A percentile compares a stretch with the other conserved stretches of the same genome.
phyloP scores from a whole-genome alignment of 1,139 yeast genomes.

The Protomyces inouyei region DNA sequence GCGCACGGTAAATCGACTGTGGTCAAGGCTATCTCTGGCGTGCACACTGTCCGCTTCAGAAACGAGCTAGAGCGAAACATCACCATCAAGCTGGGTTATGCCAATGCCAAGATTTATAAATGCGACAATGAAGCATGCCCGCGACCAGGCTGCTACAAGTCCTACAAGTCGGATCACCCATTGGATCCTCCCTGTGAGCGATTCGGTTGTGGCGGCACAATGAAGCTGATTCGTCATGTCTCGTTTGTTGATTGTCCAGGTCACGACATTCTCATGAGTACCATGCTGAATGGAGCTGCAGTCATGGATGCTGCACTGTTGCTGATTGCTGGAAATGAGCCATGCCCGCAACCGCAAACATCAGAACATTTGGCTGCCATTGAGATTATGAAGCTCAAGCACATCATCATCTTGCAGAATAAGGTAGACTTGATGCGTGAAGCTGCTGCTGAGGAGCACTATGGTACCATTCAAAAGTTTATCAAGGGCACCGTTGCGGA shows the following conservation, averaged over 20 bases:
- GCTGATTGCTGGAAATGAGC: slow-evolving; percentile 95
- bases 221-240: slow-evolving; percentile 87
- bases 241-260: slow-evolving; percentile 99
- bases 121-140: slow-evolving; percentile 84
- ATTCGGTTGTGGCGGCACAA: slow-evolving; percentile 73
- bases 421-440: slow-evolving; percentile 98
- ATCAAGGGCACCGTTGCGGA: slow-evolving; percentile 90
- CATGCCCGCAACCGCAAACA: slow-evolving; percentile 99
- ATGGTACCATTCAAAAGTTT: slow-evolving; percentile 83
- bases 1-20: slow-evolving; percentile 99
- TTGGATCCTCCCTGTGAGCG: slow-evolving; percentile 86
- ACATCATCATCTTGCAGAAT: slow-evolving; percentile 92
- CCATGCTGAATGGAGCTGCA: slow-evolving; percentile 99
- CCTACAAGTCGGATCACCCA: slow-evolving; percentile 92
- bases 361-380: slow-evolving; percentile 99
- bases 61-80: slow-evolving; percentile 82
- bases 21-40: slow-evolving; percentile 97
- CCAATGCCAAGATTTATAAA: slow-evolving; percentile 95
- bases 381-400: slow-evolving; percentile 97
- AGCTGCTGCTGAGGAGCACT: slow-evolving; percentile 92
- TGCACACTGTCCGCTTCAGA: slow-evolving; percentile 89
- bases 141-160: slow-evolving; percentile 91
- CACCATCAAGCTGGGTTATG: slow-evolving; percentile 96
- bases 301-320: slow-evolving; percentile 99
- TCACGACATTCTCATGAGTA: slow-evolving; percentile 99